These are phyloP conservation scores for Rhizopus sp. DNA, from an alignment of 371 early-diverging fungal species.

Conservation along the genomic window DNA sequence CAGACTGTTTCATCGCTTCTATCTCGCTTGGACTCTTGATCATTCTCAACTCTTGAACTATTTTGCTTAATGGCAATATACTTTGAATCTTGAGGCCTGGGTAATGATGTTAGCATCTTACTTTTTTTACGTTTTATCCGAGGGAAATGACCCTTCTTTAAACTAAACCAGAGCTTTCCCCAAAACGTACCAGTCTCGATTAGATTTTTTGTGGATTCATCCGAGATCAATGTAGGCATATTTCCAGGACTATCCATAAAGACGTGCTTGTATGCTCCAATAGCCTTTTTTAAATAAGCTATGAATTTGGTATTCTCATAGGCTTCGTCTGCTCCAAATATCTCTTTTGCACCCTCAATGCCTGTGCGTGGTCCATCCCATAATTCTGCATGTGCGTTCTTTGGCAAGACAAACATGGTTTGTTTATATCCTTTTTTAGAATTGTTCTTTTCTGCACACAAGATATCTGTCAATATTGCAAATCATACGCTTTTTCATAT, in stretches of 20 bases:
- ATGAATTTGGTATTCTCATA: constrained; percentile 40
- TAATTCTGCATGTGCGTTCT: constrained; percentile 71
- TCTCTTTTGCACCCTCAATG: constrained; percentile 70
- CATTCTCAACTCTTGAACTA: constrained; percentile 75
- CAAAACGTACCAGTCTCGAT: constrained; percentile 42
- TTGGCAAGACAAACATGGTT: constrained; percentile 84
- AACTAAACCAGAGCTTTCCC: constrained; percentile 15
- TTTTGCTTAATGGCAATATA: constrained; percentile 57
- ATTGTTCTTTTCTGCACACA: constrained; percentile 53
- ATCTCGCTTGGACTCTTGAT: constrained; percentile 80
- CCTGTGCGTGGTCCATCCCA: constrained; percentile 96
- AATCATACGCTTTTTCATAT: neutral
- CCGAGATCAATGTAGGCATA: constrained; percentile 31
- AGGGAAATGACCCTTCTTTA: constrained; percentile 15
- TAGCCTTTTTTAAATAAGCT: constrained; percentile 24
- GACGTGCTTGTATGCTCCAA: constrained; percentile 29
- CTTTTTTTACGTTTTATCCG: constrained; percentile 1
- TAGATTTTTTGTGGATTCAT: constrained; percentile 23
- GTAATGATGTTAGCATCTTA: neutral
- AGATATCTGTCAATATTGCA: neutral
- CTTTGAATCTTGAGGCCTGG: constrained; percentile 35
- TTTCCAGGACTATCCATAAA: constrained; percentile 39
- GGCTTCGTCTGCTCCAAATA: constrained; percentile 88
- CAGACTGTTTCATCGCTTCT: constrained; percentile 77
- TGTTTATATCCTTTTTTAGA: constrained; percentile 74